Conservation (phyloP, 1,284 basidiomycete species). For the Papiliotrema flavescens region DNA sequence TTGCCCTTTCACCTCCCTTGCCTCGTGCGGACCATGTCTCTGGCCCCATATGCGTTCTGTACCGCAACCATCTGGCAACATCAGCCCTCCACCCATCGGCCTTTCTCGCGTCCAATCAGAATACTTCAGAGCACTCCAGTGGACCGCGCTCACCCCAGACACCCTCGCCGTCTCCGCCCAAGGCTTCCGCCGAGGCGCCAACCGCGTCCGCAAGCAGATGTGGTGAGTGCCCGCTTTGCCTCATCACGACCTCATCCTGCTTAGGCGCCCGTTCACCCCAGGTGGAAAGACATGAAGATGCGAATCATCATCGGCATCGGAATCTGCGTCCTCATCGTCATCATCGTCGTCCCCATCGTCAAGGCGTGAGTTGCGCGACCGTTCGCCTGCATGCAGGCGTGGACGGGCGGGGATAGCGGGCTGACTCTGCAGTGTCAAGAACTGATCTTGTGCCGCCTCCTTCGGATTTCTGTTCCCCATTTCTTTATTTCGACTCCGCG, state of each 20-base stretch:
- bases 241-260: neutral
- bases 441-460: neutral
- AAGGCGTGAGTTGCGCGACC: conserved; percentile 56
- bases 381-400: neutral
- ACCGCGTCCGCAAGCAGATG: conserved; percentile 94
- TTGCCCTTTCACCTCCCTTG: neutral
- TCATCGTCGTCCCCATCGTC: conserved; percentile 89
- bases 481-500: too few species aligned
- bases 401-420: neutral
- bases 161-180: conserved; percentile 98
- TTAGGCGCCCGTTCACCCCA: conserved; percentile 33
- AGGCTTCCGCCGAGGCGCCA: conserved; percentile 95
- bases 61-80: too few species aligned
- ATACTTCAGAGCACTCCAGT: too few species aligned
- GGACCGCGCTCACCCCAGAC: conserved; percentile 57
- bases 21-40: too few species aligned
- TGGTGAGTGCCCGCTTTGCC: conserved; percentile 49
- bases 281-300: conserved; percentile 96
- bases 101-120: too few species aligned
- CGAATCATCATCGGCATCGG: conserved; percentile 67
- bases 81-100: too few species aligned
- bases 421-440: conserved; percentile 1
- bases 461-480: too few species aligned
- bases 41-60: too few species aligned
- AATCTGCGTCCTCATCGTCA: conserved; percentile 80